Evolutionary conservation across 1,139 yeast genomes (phyloP).

Genomic region (Pichia sp.): DNA sequence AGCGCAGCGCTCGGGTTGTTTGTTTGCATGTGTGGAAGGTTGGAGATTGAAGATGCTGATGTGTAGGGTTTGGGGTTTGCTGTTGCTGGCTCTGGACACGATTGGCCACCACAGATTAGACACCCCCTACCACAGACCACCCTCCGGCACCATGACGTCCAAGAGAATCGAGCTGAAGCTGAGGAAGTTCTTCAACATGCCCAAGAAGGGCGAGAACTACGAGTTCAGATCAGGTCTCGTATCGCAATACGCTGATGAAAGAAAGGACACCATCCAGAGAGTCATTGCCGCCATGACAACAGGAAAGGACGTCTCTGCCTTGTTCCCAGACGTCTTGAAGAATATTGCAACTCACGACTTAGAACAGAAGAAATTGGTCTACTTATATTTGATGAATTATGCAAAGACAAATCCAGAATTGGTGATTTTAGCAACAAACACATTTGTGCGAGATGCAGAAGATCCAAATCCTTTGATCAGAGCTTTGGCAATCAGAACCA

Average conservation of each 20-base stretch:
- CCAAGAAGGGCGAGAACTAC: slow-evolving; percentile 74
- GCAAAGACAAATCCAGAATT: slow-evolving; percentile 96
- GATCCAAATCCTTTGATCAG: slow-evolving; percentile 97
- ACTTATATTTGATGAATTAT: slow-evolving; percentile 92
- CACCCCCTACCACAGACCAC: no score
- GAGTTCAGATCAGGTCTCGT: slow-evolving; percentile 90
- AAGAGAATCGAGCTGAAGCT: slow-evolving; percentile 44
- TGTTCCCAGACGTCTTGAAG: slow-evolving; percentile 95
- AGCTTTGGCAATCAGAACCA: slow-evolving; percentile 95
- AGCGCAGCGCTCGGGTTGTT: no score
- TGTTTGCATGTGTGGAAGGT: no score
- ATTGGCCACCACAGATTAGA: no score
- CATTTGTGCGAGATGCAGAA: slow-evolving; percentile 94
- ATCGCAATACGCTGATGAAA: slow-evolving; percentile 89
- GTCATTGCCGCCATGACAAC: slow-evolving; percentile 99
- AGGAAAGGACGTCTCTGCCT: slow-evolving; percentile 95
- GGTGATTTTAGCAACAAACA: slow-evolving; percentile 94
- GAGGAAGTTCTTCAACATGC: slow-evolving; percentile 55
- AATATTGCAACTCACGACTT: slow-evolving; percentile 96
- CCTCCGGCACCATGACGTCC: slow-evolving; percentile 11
- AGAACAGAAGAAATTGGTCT: slow-evolving; percentile 95
- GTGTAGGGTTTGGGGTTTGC: no score
- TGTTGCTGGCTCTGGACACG: no score
- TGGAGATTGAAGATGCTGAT: no score
- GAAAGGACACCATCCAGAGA: slow-evolving; percentile 95